These are phyloP conservation scores for Cystobasidium sp. DNA, from an alignment of 1,284 basidiomycete species.

Conservation along the genomic window DNA sequence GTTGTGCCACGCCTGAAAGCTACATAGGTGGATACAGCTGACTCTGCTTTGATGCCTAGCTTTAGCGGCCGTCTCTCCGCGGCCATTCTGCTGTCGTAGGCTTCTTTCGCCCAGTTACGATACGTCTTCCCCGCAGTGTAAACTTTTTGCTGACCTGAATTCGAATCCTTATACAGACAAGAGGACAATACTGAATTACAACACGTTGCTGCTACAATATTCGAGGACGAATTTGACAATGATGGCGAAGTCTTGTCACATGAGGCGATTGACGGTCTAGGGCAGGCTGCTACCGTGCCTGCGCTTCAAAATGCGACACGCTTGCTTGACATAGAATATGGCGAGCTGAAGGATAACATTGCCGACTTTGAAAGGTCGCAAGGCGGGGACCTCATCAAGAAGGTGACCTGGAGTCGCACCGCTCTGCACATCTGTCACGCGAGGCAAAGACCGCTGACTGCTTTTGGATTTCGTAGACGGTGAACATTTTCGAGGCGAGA, in stretches of 20 bases:
- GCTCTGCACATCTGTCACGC: not conserved
- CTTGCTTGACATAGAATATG: not conserved
- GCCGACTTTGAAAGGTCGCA: not conserved
- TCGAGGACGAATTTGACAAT: not conserved
- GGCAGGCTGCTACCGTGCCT: not conserved
- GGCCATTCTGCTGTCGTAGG: conserved; percentile 1
- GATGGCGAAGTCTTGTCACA: not conserved
- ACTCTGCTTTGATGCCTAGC: not conserved
- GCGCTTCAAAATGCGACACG: not conserved
- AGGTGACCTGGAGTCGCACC: not conserved
- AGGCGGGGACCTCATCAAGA: not conserved
- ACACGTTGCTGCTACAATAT: not conserved
- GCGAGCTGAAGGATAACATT: conserved; percentile 2
- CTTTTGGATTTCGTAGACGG: not conserved
- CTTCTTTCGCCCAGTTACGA: not conserved
- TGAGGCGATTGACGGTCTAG: not conserved
- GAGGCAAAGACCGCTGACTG: not conserved
- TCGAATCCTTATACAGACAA: not conserved
- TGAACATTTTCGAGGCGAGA: not conserved
- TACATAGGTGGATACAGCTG: not conserved
- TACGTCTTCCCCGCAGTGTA: not conserved
- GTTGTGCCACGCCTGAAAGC: not conserved
- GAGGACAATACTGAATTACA: not conserved
- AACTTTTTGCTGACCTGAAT: not conserved
- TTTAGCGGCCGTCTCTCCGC: not conserved